A percentile compares a stretch with the other conserved stretches of the same genome.
phyloP scores from a whole-genome alignment of 2,329 filamentous ascomycete species.

The Acephala macrosclerotiorum region DNA sequence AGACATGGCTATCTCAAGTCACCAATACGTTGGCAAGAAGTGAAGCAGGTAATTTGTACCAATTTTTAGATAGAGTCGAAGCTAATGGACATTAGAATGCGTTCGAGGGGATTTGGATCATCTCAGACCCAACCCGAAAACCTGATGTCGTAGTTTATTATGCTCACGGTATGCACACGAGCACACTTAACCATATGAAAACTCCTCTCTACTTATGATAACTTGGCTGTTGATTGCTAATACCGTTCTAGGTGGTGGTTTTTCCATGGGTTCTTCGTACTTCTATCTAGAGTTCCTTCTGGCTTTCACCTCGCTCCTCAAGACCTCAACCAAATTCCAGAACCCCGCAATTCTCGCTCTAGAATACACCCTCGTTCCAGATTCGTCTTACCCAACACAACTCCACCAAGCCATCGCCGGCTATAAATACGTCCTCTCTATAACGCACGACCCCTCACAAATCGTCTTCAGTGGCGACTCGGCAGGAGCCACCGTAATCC shows the following conservation, averaged over 20 bases:
- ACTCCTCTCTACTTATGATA: too few relatives aligned
- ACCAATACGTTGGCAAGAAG: conserved; percentile 70
- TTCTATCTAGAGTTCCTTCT: conserved; percentile 89
- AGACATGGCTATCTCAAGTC: conserved; percentile 71
- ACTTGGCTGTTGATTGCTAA: too few relatives aligned
- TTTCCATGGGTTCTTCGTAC: conserved; percentile 81
- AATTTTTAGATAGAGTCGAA: conserved; percentile 19
- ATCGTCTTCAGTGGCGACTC: conserved; percentile 82
- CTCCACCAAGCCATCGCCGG: conserved; percentile 73
- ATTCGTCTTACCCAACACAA: conserved; percentile 76
- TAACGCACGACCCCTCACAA: conserved; percentile 60
- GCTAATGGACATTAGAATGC: conserved; percentile 47
- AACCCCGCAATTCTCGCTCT: conserved; percentile 83
- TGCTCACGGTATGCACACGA: conserved; percentile 68
- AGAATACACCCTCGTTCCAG: conserved; percentile 78
- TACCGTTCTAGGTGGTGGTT: conserved; percentile 71
- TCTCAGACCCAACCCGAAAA: conserved; percentile 61
- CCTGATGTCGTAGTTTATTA: conserved; percentile 86
- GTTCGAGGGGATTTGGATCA: conserved; percentile 75
- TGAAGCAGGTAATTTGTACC: conserved; percentile 55
- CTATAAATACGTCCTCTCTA: conserved; percentile 73
- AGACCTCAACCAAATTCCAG: conserved; percentile 66
- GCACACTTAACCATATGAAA: too few relatives aligned
- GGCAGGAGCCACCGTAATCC: conserved; percentile 76
- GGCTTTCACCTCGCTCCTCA: conserved; percentile 72